Evolutionary conservation across 1,139 yeast species (phyloP).

Genomic region (Candida albicans): DNA sequence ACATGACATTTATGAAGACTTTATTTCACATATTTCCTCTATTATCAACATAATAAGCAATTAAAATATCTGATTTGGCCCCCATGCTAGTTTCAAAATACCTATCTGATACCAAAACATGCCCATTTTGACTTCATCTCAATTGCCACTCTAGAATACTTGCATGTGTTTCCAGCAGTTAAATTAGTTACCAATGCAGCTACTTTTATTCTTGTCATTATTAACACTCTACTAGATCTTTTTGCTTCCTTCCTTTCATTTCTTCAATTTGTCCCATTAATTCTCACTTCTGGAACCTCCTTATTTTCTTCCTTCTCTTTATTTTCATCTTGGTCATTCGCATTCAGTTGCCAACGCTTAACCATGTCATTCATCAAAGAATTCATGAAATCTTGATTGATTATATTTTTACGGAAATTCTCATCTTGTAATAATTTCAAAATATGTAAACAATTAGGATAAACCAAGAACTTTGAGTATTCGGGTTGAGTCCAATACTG

Average conservation of each 20-base stretch:
- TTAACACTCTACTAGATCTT: not conserved
- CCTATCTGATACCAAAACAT: too few relatives aligned
- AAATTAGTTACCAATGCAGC: not conserved
- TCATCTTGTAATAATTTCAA: conserved; percentile 57
- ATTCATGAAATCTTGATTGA: conserved; percentile 58
- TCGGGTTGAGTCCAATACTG: conserved; percentile 75
- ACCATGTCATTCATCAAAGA: conserved; percentile 76
- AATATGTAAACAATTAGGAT: conserved; percentile 72
- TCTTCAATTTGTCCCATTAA: not conserved
- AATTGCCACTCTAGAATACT: too few relatives aligned
- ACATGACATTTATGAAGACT: too few relatives aligned
- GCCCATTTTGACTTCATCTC: too few relatives aligned
- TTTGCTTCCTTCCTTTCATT: not conserved
- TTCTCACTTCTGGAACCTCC: not conserved
- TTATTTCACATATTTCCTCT: too few relatives aligned
- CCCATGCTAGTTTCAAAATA: too few relatives aligned
- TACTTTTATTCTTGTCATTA: not conserved
- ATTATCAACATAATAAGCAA: too few relatives aligned
- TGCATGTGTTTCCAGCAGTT: too few relatives aligned
- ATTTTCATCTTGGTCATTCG: not conserved
- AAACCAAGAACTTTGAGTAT: conserved; percentile 65
- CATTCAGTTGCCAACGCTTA: conserved; percentile 53
- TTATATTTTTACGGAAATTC: conserved; percentile 54
- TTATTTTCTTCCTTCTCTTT: not conserved
- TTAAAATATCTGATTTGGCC: too few relatives aligned